Percentiles rank a stretch among this genome's conserved stretches.
These are phyloP conservation scores for Pholiota conissans DNA, from an alignment of 768 basidiomycete genomes.

Conservation along the genomic window DNA sequence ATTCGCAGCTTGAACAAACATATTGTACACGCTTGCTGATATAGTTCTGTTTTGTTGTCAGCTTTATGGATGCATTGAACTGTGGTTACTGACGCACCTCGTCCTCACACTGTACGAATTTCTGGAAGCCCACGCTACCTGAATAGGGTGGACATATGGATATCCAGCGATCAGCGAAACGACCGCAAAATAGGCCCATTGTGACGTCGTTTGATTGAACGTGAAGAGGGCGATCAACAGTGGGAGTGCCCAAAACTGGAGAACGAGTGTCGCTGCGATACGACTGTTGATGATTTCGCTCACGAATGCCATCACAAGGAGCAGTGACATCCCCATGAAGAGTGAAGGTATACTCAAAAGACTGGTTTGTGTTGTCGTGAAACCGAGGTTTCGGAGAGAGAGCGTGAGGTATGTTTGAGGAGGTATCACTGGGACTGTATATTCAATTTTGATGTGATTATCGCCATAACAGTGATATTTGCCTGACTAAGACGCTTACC, in stretches of 20 bases:
- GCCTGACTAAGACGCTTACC: constrained; percentile 32
- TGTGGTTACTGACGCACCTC: constrained; percentile 36
- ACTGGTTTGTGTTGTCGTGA: constrained; percentile 61
- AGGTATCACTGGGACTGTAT: constrained; percentile 53
- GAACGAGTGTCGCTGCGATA: constrained; percentile 48
- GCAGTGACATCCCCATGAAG: constrained; percentile 49
- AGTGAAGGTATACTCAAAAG: constrained; percentile 62
- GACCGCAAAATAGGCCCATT: constrained; percentile 57
- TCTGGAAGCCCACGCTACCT: constrained; percentile 58
- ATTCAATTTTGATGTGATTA: neutral
- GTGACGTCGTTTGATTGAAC: constrained; percentile 45
- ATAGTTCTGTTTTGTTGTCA: constrained; percentile 29
- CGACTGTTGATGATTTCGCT: constrained; percentile 60
- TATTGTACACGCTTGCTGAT: constrained; percentile 59
- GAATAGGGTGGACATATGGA: constrained; percentile 49
- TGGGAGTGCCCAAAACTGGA: constrained; percentile 64
- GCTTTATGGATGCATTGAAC: neutral
- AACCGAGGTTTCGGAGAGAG: constrained; percentile 60
- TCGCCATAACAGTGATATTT: neutral
- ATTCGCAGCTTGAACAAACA: constrained; percentile 60
- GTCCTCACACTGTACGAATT: constrained; percentile 63
- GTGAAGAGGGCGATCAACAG: constrained; percentile 58
- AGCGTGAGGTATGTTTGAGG: constrained; percentile 67
- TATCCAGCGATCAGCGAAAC: constrained; percentile 56
- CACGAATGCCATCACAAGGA: constrained; percentile 47